Conservation (phyloP, 129 eudicot species). For the Tagetes erecta region DNA sequence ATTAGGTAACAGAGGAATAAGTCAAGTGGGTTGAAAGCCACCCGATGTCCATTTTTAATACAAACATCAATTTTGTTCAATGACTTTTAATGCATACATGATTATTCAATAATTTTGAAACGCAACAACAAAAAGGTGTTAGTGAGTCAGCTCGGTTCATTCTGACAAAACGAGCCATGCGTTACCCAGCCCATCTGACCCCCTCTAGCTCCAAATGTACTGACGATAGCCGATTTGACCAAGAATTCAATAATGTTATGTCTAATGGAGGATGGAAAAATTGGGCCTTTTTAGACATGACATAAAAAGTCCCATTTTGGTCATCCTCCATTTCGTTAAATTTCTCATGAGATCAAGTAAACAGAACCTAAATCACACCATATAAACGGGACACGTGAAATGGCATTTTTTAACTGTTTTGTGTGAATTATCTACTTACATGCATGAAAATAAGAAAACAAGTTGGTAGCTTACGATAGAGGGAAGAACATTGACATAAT, state of each 20-base stretch:
- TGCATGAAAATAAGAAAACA: background rate
- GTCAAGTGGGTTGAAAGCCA: background rate
- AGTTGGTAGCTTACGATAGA: slow-evolving; percentile 65
- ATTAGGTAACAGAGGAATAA: background rate
- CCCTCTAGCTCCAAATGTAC: background rate
- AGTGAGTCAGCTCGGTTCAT: background rate
- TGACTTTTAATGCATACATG: background rate
- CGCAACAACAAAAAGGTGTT: background rate
- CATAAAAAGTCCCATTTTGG: background rate
- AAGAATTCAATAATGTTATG: background rate
- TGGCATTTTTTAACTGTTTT: too few species aligned
- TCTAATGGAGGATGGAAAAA: background rate
- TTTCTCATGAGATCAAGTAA: background rate
- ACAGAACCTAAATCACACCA: background rate
- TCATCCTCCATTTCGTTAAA: background rate
- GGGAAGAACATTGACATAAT: slow-evolving; percentile 85
- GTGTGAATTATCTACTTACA: background rate
- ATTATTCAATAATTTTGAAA: background rate
- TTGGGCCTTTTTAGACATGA: too few species aligned
- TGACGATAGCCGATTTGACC: background rate
- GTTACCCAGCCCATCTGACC: background rate
- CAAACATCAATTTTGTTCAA: background rate
- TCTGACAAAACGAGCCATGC: background rate
- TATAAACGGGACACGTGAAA: background rate
- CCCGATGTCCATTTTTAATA: background rate